Conservation (phyloP, 2,329 filamentous ascomycete species). For the Aspergillus brasiliensis region DNA sequence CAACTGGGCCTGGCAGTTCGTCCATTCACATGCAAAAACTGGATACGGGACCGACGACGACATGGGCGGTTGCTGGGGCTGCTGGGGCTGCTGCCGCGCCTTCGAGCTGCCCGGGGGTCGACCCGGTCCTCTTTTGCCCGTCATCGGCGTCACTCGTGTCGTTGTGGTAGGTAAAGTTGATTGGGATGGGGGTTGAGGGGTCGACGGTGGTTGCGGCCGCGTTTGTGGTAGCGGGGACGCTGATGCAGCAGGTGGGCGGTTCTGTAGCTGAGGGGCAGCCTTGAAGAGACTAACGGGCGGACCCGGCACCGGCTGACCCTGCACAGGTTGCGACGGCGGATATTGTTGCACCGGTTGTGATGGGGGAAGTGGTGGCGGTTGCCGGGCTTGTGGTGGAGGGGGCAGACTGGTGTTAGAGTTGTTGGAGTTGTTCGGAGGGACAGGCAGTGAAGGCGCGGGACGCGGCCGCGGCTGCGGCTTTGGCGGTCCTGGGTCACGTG, state of each 20-base stretch:
- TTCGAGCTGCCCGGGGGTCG: conserved; percentile 22
- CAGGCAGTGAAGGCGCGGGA: conserved; percentile 2
- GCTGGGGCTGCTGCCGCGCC: conserved; percentile 16
- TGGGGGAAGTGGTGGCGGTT: background rate
- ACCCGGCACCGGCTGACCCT: background rate
- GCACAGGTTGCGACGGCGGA: background rate
- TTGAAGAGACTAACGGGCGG: background rate
- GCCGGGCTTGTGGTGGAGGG: conserved; percentile 1
- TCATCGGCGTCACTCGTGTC: conserved; percentile 11
- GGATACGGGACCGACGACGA: conserved; percentile 26
- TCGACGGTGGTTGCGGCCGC: background rate
- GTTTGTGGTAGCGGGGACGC: background rate
- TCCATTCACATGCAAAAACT: conserved; percentile 62
- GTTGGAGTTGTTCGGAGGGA: conserved; percentile 7
- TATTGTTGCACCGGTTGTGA: background rate
- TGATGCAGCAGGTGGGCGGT: background rate
- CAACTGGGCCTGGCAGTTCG: conserved; percentile 57
- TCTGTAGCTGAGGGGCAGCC: background rate
- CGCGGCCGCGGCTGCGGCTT: conserved; percentile 3
- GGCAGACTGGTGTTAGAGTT: background rate
- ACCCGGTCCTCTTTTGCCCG: conserved; percentile 18
- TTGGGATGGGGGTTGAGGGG: background rate
- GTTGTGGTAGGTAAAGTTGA: conserved; percentile 6
- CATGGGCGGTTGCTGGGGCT: conserved; percentile 18
- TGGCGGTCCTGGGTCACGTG: conserved; percentile 17